Evolutionary conservation across 208 protist species (phyloP), one percentile per base, ranked within the genome.

Genomic region (Leishmania major): DNA sequence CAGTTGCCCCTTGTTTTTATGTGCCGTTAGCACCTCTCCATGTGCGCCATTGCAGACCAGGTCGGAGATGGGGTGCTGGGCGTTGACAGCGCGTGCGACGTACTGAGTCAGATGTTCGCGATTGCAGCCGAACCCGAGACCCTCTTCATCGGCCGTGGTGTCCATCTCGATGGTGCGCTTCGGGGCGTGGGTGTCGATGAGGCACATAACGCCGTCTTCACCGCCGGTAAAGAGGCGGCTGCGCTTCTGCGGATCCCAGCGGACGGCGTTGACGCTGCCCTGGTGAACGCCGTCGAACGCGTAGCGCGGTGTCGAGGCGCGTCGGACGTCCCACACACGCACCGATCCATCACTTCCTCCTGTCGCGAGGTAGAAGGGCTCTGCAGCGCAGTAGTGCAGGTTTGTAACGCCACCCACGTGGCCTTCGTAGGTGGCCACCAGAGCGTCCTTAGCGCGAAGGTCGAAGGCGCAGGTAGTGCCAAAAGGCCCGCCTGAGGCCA

Each of bases 341-440:
- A 96, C 90, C 57, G 84, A 60, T 15, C 94, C 94, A 40, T 94
- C 89, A 10, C 59, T 37, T 59, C 88, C 87, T 35, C 92, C 94
- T 10, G 92, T 91, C 22, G 92, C 91, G 47, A 97, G 92, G 87
- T 97, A 96, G 82, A 92, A 95, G 22, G 94, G 94, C 77, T 97
- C 92, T 43, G 88, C 81, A 0, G 87, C 83, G 82, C 91, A 95
- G 87, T 97, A 97, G 74, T 95, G 83, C 17, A 97, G 22, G 53
- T 60, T 87, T 4, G 87, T 87, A 43, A 94, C 81, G 35, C 74
- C 79, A 51, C 89, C 90, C 13, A 62, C 67, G 72, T 95, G 92
- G 31, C 91, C 92, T 47, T 94, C 89, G 77, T 89, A 93, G 64
- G 85, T 85, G n/a, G 90, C 88, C 19, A 94, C 84, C 10, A 94